phyloP scores from a whole-genome alignment of 2,329 filamentous ascomycete species.

The Fusarium pininemorale region DNA sequence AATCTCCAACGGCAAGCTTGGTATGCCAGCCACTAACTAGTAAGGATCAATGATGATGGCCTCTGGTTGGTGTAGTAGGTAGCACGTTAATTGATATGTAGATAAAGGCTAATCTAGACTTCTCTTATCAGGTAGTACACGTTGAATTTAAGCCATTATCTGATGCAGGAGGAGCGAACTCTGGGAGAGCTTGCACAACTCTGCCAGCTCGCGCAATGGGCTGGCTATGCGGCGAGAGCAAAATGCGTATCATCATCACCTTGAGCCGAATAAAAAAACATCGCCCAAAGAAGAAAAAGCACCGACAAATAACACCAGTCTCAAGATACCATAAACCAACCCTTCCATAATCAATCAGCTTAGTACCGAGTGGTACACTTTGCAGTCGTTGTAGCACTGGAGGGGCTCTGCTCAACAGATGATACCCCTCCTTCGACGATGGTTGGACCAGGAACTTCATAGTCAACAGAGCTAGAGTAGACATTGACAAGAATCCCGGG shows the following conservation, averaged over 20 bases:
- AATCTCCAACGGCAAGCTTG: background rate
- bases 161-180: background rate
- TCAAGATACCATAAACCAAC: background rate
- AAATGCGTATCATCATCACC: background rate
- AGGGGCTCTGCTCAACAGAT: slow-evolving; percentile 40
- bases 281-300: background rate
- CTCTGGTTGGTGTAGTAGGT: background rate
- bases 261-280: background rate
- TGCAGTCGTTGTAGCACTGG: slow-evolving; percentile 37
- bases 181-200: background rate
- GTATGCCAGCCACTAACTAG: background rate
- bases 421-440: slow-evolving; percentile 40
- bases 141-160: background rate
- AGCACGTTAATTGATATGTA: background rate
- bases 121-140: background rate
- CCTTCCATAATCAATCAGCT: background rate
- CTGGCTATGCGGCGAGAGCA: background rate
- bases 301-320: no score
- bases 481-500: slow-evolving; percentile 50
- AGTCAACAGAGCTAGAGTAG: slow-evolving; percentile 42
- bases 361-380: slow-evolving; percentile 34
- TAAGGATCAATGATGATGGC: background rate
- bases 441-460: slow-evolving; percentile 47
- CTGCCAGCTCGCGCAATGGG: background rate
- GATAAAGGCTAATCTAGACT: background rate